Evolutionary conservation across 306 rosid species (phyloP).

Genomic region (Sechiopsis laciniata): DNA sequence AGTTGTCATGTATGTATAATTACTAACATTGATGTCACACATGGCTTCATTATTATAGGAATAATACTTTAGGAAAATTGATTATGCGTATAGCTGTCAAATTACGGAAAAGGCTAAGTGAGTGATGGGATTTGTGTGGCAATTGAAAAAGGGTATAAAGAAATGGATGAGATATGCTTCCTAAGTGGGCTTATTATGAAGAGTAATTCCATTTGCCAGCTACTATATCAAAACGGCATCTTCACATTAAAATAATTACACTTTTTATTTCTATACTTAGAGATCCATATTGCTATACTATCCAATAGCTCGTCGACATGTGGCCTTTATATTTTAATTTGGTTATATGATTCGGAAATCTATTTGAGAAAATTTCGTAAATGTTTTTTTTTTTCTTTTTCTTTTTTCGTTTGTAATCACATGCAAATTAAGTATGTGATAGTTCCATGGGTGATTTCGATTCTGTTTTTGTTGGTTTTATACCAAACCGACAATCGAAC

Average conservation of each 20-base stretch:
- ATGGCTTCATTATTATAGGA: background rate
- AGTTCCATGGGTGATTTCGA: too few species aligned
- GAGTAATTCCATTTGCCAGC: background rate
- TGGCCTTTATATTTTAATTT: background rate
- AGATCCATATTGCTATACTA: background rate
- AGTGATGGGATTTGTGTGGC: background rate
- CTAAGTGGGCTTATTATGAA: background rate
- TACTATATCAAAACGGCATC: background rate
- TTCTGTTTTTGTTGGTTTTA: too few species aligned
- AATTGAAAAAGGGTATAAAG: background rate
- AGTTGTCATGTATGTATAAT: background rate
- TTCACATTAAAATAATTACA: background rate
- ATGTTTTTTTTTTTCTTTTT: too few species aligned
- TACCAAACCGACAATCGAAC: too few species aligned
- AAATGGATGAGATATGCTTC: background rate
- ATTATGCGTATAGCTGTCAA: constrained; percentile 12
- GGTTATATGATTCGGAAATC: too few species aligned
- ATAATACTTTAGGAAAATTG: background rate
- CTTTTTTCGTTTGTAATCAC: too few species aligned
- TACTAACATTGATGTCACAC: background rate
- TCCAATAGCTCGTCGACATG: background rate
- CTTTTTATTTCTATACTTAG: background rate
- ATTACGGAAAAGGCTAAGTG: constrained; percentile 11
- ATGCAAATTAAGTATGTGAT: too few species aligned
- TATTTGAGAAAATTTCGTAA: too few species aligned